Base-by-base conservation (phyloP, 1,284 basidiomycete genomes). In the Irpex lacteus region DNA sequence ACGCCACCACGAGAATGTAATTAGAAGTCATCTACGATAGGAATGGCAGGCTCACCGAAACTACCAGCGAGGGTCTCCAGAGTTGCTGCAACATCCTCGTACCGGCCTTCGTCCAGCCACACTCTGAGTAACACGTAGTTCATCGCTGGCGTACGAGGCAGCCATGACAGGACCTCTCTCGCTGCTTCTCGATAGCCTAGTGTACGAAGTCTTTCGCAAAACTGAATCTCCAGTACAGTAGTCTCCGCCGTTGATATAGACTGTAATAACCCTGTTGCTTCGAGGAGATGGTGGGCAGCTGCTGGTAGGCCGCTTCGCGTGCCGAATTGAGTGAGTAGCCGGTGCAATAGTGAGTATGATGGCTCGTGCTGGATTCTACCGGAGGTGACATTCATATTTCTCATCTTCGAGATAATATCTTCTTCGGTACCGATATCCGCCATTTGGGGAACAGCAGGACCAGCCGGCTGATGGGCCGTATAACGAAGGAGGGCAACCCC, bases 41-140 rank as follows among this genome's bases (percentile, higher is more conserved):
- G 32, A 15, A 7, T 8, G 18, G 3, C n/a, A 59, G 6, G 77
- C 87, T 75, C 73, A 96, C 95, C 91, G 68, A 94, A 90, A 67
- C 82, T 86, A 49, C 87, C 88, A 11, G 90, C 89, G n/a, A 95
- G 79, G 67, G 87, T 87, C 74, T 95, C 88, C 66, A 98, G 80
- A 40, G 87, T 74, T 56, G 77, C 77, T 0, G 87, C 84, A 1
- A 93, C 92, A 69, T 94, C 91, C 62, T 94, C 93, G 13, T 85
- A 79, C 18, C 89, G 82, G 2, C 90, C 90, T n/a, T 86, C 76
- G 65, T 87, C 84, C 55, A 96, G 76, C 78, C 83, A 85, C 11
- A 94, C 80, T 67, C 88, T 80, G 1, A 88, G 91, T 58, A 83
- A 82, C 32, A 95, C 85, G 74, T 92, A 98, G 55, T 83, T 83